phyloP scores from a whole-genome alignment of 352 stramenopile species.

The Pythium dissimile region DNA sequence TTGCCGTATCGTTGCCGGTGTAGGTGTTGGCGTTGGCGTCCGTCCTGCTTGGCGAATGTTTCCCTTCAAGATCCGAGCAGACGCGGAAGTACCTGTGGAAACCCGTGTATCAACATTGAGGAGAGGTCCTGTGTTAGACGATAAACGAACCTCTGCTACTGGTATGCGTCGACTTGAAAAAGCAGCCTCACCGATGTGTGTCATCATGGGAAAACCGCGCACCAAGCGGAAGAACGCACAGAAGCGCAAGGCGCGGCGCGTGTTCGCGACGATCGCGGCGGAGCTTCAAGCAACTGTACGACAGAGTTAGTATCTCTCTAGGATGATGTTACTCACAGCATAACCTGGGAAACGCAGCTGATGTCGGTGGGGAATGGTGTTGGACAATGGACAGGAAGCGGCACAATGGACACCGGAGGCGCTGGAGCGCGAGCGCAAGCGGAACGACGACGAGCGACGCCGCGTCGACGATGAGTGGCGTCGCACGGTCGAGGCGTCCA shows the following conservation, averaged over 20 bases:
- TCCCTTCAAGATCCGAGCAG: constrained; percentile 21
- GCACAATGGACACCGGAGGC: constrained; percentile 38
- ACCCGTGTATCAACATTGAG: constrained; percentile 4
- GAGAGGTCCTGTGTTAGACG: constrained; percentile 2
- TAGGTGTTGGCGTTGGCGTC: too few relatives aligned
- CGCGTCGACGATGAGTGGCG: constrained; percentile 54
- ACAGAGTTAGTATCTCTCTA: too few relatives aligned
- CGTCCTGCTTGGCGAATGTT: too few relatives aligned
- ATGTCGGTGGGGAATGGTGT: too few relatives aligned
- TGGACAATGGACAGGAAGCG: constrained; percentile 25
- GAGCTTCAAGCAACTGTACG: constrained; percentile 43
- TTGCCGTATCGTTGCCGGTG: not conserved
- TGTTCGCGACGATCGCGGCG: constrained; percentile 52
- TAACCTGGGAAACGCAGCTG: not conserved
- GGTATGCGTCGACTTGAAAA: too few relatives aligned
- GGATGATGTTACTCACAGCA: not conserved
- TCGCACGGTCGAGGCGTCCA: constrained; percentile 32
- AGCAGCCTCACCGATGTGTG: not conserved
- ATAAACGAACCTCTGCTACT: too few relatives aligned
- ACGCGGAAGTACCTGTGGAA: constrained; percentile 13
- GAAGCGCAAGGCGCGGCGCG: constrained; percentile 67
- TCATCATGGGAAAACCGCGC: constrained; percentile 40
- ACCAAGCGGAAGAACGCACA: constrained; percentile 76
- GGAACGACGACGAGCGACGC: constrained; percentile 54
- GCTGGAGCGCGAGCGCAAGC: constrained; percentile 47